Base-by-base conservation (phyloP, 805 yeast species). In the Metschnikowia baotianmanensis region DNA sequence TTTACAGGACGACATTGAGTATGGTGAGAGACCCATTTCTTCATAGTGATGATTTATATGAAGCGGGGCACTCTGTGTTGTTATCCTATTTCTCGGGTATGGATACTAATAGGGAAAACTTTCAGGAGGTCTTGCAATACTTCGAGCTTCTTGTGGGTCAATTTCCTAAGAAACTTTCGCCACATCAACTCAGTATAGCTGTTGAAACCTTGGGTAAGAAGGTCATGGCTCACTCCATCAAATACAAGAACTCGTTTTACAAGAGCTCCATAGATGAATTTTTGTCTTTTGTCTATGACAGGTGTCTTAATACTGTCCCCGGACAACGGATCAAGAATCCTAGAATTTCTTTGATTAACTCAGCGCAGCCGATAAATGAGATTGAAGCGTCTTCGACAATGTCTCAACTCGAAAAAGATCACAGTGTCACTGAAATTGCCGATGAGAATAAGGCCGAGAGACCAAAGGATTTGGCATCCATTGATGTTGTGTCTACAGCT, bases 41-140 rank as follows among this genome's bases (percentile, higher is more conserved):
- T 16, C 29, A 33, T 4, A 54, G 55, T n/a, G 27, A 47, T 19
- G 61, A 55, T 2, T 49, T 78, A 5, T 58, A 80, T 9, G 91
- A 84, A 53, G 76, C 82, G 0, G 69, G 80, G 1, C 91, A 84
- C 55, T 79, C 88, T 0, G 83, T 82, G 1, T 45, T 69, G 15
- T 52, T 69, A 24, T 55, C 64, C 9, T 64, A 62, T 38, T 67
- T 69, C 39, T 53, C 74, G 12, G 59, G 58, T 23, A 50, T 46
- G 20, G 48, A 52, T 6, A 50, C 50, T 31, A 39, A 45, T 6
- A 39, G 43, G 10, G 47, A 51, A 21, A 43, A 36, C 11, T 32
- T 62, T 8, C 37, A 43, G 9, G 55, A 56, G 30, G 53, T 57
- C 16, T 43, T 63, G 28, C 38, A 57, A 26, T 83, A 83, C 50